Evolutionary conservation across 2,329 filamentous ascomycete species (phyloP).

Genomic region (Penicillium sp.): DNA sequence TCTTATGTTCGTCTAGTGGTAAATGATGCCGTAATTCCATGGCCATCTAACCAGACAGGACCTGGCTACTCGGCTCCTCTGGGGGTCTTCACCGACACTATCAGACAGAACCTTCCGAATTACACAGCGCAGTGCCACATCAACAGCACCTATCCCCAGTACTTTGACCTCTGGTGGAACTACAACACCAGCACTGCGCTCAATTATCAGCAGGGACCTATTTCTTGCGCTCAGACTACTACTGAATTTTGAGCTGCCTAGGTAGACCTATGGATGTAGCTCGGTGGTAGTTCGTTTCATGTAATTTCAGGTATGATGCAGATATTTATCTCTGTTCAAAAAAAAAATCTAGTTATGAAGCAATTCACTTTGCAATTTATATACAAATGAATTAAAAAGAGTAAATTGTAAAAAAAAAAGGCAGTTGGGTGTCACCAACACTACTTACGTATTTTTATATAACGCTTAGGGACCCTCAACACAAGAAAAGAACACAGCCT

Average conservation of each 20-base stretch:
- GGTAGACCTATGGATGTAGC: no score
- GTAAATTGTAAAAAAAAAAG: no score
- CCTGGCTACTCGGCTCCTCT: slow-evolving; percentile 20
- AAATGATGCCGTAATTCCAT: slow-evolving; percentile 22
- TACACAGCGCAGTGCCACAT: not conserved
- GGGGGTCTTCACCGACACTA: not conserved
- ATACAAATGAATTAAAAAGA: no score
- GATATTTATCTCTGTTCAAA: no score
- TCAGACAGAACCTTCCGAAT: not conserved
- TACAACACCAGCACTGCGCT: not conserved
- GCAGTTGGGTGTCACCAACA: no score
- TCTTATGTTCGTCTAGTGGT: slow-evolving; percentile 20
- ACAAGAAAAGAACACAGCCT: no score
- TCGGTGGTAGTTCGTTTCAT: no score
- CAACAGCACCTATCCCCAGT: not conserved
- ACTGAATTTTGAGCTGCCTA: not conserved
- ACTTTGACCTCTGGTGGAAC: not conserved
- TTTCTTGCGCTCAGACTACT: not conserved
- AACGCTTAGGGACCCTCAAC: no score
- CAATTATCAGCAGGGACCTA: not conserved
- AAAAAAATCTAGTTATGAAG: no score
- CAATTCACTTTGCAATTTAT: no score
- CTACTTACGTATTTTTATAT: no score
- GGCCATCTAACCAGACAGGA: slow-evolving; percentile 16
- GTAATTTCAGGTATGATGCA: no score